Percentiles rank a stretch among this genome's conserved stretches.
Conservation (phyloP, 768 basidiomycete genomes). For the Amanita muscaria region DNA sequence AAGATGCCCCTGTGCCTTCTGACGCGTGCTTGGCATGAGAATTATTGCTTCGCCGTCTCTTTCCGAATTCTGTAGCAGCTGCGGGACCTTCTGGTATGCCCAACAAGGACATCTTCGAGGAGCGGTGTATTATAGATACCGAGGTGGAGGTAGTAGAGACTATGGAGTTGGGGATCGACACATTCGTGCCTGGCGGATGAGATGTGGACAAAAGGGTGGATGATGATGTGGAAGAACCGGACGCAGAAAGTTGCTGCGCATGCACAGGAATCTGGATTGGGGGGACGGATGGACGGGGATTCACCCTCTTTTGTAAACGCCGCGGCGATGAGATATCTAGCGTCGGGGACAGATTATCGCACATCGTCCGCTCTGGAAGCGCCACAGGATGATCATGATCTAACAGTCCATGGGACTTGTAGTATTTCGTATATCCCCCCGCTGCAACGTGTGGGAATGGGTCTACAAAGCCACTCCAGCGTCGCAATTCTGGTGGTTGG, state of each 20-base stretch:
- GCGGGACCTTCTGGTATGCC: conserved; percentile 5
- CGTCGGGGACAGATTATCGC: conserved; percentile 1
- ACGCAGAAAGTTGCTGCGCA: not conserved
- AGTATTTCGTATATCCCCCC: conserved; percentile 36
- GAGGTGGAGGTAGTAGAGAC: not conserved
- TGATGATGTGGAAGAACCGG: not conserved
- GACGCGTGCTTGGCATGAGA: conserved; percentile 5
- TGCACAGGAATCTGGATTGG: conserved; percentile 1
- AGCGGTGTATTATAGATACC: not conserved
- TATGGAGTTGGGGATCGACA: not conserved
- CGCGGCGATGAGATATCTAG: conserved; percentile 1
- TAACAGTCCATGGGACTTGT: conserved; percentile 18
- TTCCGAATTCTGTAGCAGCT: not conserved
- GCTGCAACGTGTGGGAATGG: conserved; percentile 32
- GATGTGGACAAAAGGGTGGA: not conserved
- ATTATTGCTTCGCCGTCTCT: conserved; percentile 1
- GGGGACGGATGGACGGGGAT: not conserved
- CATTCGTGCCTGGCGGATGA: not conserved
- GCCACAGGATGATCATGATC: conserved; percentile 5
- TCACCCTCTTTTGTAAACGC: not conserved
- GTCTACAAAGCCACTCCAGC: conserved; percentile 26
- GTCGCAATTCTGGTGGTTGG: conserved; percentile 28
- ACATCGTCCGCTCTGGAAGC: conserved; percentile 1
- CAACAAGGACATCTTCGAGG: not conserved
- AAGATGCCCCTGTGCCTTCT: conserved; percentile 12